Evolutionary conservation across 2,329 filamentous ascomycete species (phyloP).

Genomic region (Apiospora koreana): DNA sequence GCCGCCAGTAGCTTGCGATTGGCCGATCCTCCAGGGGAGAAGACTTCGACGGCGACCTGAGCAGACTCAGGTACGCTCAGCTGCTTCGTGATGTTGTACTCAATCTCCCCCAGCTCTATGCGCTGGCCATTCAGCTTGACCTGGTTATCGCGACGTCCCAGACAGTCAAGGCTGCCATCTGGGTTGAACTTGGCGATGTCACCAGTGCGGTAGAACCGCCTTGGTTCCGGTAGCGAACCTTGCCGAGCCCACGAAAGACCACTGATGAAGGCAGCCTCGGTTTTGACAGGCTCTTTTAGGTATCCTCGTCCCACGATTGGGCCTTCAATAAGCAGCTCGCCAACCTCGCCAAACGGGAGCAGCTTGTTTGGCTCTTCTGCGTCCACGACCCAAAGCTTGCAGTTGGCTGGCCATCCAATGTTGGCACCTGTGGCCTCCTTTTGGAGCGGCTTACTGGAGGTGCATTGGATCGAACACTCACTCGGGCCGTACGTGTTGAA

Average conservation of each 20-base stretch:
- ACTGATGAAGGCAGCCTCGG: constrained; percentile 17
- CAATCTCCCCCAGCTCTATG: constrained; percentile 16
- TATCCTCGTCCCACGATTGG: constrained; percentile 12
- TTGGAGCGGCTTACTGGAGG: not conserved
- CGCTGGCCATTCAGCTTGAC: constrained; percentile 15
- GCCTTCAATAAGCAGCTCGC: constrained; percentile 9
- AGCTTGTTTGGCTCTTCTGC: not conserved
- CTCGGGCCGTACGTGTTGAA: not conserved
- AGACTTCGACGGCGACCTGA: not conserved
- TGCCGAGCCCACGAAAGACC: not conserved
- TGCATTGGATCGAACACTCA: not conserved
- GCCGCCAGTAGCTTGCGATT: constrained; percentile 38
- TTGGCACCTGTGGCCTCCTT: not conserved
- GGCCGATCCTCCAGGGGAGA: not conserved
- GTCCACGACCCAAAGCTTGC: not conserved
- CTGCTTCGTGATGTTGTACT: constrained; percentile 11
- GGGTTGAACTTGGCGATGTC: constrained; percentile 14
- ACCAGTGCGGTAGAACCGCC: constrained; percentile 13
- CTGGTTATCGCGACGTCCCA: constrained; percentile 14
- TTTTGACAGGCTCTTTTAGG: constrained; percentile 17
- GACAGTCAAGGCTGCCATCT: constrained; percentile 12
- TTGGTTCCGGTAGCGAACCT: constrained; percentile 11
- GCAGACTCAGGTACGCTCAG: not conserved
- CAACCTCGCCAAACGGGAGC: not conserved
- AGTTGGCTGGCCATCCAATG: not conserved